Conservation (phyloP, 345 rosid species). For the Cardamine occulta region DNA sequence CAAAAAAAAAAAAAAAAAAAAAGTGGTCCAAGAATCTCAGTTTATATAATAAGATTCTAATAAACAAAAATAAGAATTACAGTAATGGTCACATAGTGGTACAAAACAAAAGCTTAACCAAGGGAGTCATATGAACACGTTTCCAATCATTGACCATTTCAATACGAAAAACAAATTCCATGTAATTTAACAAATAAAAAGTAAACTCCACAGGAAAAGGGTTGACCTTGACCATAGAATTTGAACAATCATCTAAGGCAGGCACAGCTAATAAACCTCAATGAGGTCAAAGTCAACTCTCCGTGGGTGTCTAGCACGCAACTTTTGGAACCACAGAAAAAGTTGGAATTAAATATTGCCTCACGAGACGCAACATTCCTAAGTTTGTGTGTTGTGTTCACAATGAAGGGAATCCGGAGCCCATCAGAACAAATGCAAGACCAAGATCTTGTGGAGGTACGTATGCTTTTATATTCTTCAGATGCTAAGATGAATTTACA, state of each 20-base stretch:
- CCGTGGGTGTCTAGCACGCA: neutral
- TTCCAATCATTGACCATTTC: conserved; percentile 6
- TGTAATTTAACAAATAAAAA: neutral
- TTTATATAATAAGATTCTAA: neutral
- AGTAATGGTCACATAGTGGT: neutral
- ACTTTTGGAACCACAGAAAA: neutral
- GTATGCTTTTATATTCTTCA: neutral
- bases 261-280: conserved; percentile 1
- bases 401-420: conserved; percentile 5
- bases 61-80: conserved; percentile 10
- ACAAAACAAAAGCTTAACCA: neutral
- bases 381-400: neutral
- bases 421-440: neutral
- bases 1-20: neutral
- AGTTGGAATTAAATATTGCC: neutral
- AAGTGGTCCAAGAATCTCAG: neutral
- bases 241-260: conserved; percentile 1
- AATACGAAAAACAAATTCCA: neutral
- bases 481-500: neutral
- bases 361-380: conserved; percentile 13
- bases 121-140: conserved; percentile 10
- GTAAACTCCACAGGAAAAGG: too few relatives aligned
- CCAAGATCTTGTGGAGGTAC: conserved; percentile 30
- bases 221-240: too few relatives aligned
- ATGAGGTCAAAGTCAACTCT: conserved; percentile 31